phyloP scores from a whole-genome alignment of 78 protist species.

The Dictyostelium capitatum region DNA sequence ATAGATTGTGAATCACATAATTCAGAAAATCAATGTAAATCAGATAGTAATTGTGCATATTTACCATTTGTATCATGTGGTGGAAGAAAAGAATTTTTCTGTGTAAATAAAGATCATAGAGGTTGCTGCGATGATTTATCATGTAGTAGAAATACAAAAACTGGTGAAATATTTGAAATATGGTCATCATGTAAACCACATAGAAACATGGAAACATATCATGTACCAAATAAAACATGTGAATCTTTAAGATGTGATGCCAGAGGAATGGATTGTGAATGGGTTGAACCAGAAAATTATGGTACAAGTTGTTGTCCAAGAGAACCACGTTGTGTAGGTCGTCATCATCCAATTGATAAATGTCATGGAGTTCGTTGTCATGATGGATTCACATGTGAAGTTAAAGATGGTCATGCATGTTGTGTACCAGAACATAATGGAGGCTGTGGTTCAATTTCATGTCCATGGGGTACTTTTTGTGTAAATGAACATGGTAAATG shows the following conservation, averaged over 20 bases:
- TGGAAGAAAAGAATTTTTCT: slow-evolving; percentile 34
- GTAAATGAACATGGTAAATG: slow-evolving; percentile 15
- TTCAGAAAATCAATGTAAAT: slow-evolving; percentile 18
- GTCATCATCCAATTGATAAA: not conserved
- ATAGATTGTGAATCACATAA: slow-evolving; percentile 18
- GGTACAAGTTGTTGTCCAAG: slow-evolving; percentile 75
- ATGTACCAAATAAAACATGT: slow-evolving; percentile 67
- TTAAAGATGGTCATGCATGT: not conserved
- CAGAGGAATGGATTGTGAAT: slow-evolving; percentile 27
- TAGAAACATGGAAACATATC: not conserved
- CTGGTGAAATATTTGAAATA: slow-evolving; percentile 30
- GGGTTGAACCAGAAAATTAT: slow-evolving; percentile 34
- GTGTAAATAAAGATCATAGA: slow-evolving; percentile 21
- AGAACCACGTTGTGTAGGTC: slow-evolving; percentile 14
- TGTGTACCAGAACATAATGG: slow-evolving; percentile 5
- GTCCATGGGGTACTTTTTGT: slow-evolving; percentile 12
- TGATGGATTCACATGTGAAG: slow-evolving; percentile 18
- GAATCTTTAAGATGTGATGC: slow-evolving; percentile 33
- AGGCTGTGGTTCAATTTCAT: slow-evolving; percentile 1
- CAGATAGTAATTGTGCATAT: slow-evolving; percentile 4
- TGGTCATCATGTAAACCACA: slow-evolving; percentile 41
- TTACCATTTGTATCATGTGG: slow-evolving; percentile 57
- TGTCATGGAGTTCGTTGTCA: slow-evolving; percentile 3
- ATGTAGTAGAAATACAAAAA: not conserved
- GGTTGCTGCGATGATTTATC: slow-evolving; percentile 13